Base-by-base conservation (phyloP, 2,329 filamentous ascomycete species). In the Xylariaceae sp. region DNA sequence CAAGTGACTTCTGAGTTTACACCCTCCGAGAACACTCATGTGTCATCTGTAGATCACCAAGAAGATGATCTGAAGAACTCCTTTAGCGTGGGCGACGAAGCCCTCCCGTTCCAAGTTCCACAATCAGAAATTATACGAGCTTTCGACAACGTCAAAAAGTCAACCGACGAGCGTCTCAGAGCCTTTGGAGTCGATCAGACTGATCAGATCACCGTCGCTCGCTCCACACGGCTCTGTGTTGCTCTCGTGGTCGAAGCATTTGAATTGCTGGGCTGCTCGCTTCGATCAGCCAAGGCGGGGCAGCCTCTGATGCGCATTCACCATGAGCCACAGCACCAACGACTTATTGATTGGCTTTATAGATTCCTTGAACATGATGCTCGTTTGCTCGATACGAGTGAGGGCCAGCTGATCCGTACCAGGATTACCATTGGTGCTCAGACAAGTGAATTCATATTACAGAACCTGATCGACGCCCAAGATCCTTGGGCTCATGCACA, bases 181-280 rank as follows among this genome's bases (percentile, higher is more conserved):
- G 33, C 10, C 8, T 7, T 7, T 35, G 33, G 10, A 6, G 8
- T 35, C 16, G 10, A 35, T 10, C 6, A 10, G 10, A 35, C 16
- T 7, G 64, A 52, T 42, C 10, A 47, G 47, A 19, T 40, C 49
- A 27, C 49, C 46, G 19, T 49, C 40, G 5, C 44, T 41, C 8
- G 44, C 49, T 19, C 49, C 42, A 3, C 52, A 44, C 11, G 52
- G 49, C 8, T 16, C 52, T 53, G 49, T 22, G 38, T 52, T 14
- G 50, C 50, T 22, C 47, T 55, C 19, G 49, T 47, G 5, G 40
- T 67, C 2, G 66, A 69, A 44, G 64, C 65, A 5, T 66, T 68
- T 22, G 59, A 66, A 25, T 20, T 61, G 37, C 54, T 69, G 0
- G 67, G 66, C 2, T 63, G 51, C 21, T 21, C 37, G 23, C 34